These are phyloP conservation scores for Elymus sibiricus DNA, from an alignment of 176 grass and related monocot genomes.

Conservation along the genomic window DNA sequence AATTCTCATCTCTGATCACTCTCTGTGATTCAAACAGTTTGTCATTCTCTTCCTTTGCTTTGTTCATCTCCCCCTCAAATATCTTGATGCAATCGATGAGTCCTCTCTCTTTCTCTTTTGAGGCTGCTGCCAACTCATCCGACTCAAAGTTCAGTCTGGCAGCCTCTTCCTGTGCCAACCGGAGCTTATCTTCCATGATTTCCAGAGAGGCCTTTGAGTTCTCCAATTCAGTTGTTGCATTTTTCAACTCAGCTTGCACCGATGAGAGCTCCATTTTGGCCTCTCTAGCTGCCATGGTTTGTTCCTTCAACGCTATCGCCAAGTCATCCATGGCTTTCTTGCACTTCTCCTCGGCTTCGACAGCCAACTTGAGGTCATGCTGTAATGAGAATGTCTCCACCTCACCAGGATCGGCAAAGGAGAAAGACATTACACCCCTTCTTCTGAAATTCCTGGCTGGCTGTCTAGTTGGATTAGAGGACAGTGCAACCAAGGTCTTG, in stretches of 20 bases:
- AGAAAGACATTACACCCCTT: constrained; percentile 51
- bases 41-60: constrained; percentile 60
- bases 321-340: constrained; percentile 95
- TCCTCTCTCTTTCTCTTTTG: constrained; percentile 66
- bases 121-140: constrained; percentile 46
- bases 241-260: constrained; percentile 53
- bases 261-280: constrained; percentile 45
- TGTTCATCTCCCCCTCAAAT: constrained; percentile 57
- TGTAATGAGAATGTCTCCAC: constrained; percentile 55
- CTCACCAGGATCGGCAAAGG: constrained; percentile 22
- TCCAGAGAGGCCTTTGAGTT: constrained; percentile 23
- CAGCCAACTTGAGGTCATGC: constrained; percentile 62
- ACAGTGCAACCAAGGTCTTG: constrained; percentile 26
- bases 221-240: constrained; percentile 50
- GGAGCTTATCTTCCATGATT: constrained; percentile 41
- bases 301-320: constrained; percentile 70
- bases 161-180: constrained; percentile 47
- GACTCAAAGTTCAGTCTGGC: constrained; percentile 39
- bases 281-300: constrained; percentile 42
- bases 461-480: constrained; percentile 20
- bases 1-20: constrained; percentile 67
- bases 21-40: constrained; percentile 74
- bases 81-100: constrained; percentile 68
- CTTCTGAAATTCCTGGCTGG: constrained; percentile 33
- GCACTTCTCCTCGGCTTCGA: constrained; percentile 82